phyloP scores from a whole-genome alignment of 345 rosid genomes.

The Rhizophora apiculata region DNA sequence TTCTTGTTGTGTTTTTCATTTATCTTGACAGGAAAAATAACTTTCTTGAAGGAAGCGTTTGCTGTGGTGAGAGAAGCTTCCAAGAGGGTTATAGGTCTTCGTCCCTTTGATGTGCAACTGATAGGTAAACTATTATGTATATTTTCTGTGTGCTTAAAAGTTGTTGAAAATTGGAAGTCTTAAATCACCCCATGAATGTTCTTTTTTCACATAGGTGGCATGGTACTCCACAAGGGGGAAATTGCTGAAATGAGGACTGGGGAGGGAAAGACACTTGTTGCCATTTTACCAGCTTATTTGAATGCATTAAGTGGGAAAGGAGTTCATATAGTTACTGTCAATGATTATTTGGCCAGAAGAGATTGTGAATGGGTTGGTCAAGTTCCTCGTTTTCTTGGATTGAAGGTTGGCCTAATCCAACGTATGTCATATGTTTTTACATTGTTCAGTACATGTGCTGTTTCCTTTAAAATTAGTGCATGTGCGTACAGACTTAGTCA shows the following conservation, averaged over 20 bases:
- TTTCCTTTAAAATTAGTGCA: neutral
- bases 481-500: no score
- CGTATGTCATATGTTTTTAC: slow-evolving; percentile 60
- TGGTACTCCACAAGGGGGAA: slow-evolving; percentile 98
- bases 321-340: slow-evolving; percentile 94
- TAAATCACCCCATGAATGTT: neutral
- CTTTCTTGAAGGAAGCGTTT: slow-evolving; percentile 72
- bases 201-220: slow-evolving; percentile 59
- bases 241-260: slow-evolving; percentile 99
- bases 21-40: neutral
- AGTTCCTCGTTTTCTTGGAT: slow-evolving; percentile 94
- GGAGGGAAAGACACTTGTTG: slow-evolving; percentile 99
- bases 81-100: slow-evolving; percentile 80
- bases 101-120: slow-evolving; percentile 88
- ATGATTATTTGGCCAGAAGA: slow-evolving; percentile 90
- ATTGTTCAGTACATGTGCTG: slow-evolving; percentile 7
- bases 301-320: slow-evolving; percentile 94
- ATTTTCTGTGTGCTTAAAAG: neutral
- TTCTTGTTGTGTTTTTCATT: neutral
- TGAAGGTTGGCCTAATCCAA: slow-evolving; percentile 99
- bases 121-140: slow-evolving; percentile 50
- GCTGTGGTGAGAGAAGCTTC: slow-evolving; percentile 95
- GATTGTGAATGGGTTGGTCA: slow-evolving; percentile 99
- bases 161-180: neutral
- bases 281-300: slow-evolving; percentile 90